Conservation (phyloP, 345 rosid genomes). For the Isatis tinctoria region DNA sequence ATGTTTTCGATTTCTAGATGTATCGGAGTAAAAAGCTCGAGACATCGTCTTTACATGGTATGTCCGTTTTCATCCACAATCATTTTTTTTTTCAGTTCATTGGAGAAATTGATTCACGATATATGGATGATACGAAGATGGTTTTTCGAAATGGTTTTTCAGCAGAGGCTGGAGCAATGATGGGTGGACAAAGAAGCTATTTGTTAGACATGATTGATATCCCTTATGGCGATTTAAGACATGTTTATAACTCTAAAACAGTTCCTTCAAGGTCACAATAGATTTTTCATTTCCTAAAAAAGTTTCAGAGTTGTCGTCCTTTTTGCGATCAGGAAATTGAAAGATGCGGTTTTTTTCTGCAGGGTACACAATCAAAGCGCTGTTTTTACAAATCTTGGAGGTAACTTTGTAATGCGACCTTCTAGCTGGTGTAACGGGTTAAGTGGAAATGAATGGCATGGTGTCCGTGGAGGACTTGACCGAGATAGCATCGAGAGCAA, state of each 20-base stretch:
- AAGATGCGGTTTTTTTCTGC: neutral
- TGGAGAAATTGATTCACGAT: neutral
- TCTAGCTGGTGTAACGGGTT: conserved; percentile 12
- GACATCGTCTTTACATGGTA: conserved; percentile 70
- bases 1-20: conserved; percentile 48
- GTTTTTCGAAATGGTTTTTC: neutral
- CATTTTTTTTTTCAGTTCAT: neutral
- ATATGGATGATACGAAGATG: neutral
- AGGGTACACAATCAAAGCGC: conserved; percentile 13
- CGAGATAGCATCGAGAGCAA: conserved; percentile 17
- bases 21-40: conserved; percentile 86
- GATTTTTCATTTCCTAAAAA: neutral
- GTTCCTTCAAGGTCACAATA: conserved; percentile 19
- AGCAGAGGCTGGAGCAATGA: conserved; percentile 15
- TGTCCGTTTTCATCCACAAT: neutral
- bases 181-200: conserved; percentile 17
- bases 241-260: conserved; percentile 7
- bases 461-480: neutral
- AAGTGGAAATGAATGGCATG: neutral
- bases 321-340: neutral
- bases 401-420: conserved; percentile 20
- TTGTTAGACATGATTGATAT: conserved; percentile 18
- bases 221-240: conserved; percentile 23
- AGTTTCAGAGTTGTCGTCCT: neutral
- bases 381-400: conserved; percentile 6